These are phyloP conservation scores for Schwanniomyces pseudopolymorphus DNA, from an alignment of 805 yeast genomes.

Conservation along the genomic window DNA sequence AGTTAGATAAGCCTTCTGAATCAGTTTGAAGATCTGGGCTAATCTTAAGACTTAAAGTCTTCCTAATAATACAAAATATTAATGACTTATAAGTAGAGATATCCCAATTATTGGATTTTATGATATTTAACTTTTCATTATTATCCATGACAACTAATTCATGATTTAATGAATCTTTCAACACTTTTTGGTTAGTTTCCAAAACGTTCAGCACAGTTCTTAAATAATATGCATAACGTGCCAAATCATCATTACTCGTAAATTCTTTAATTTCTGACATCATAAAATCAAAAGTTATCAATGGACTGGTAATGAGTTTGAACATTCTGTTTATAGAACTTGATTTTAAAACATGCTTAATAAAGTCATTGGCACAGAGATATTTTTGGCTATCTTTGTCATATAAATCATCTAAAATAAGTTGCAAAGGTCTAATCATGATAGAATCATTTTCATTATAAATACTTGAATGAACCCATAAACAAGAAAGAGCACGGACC, in stretches of 20 bases:
- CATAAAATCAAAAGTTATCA: slow-evolving; percentile 44
- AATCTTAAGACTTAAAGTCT: slow-evolving; percentile 40
- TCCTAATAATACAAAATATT: slow-evolving; percentile 44
- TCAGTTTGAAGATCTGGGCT: slow-evolving; percentile 18
- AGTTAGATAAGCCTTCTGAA: slow-evolving; percentile 11
- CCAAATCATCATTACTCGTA: slow-evolving; percentile 56
- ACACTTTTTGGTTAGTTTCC: slow-evolving; percentile 38
- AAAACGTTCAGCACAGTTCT: slow-evolving; percentile 54
- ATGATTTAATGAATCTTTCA: slow-evolving; percentile 50
- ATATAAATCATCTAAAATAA: slow-evolving; percentile 64
- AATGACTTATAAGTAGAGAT: slow-evolving; percentile 64
- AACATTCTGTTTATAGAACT: slow-evolving; percentile 65
- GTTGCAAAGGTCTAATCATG: slow-evolving; percentile 61
- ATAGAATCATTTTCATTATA: slow-evolving; percentile 49
- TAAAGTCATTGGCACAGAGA: slow-evolving; percentile 49
- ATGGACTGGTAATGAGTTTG: slow-evolving; percentile 55
- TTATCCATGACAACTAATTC: slow-evolving; percentile 61
- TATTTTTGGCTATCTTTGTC: slow-evolving; percentile 43
- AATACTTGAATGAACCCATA: slow-evolving; percentile 73
- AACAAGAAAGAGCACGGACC: slow-evolving; percentile 54
- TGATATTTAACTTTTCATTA: slow-evolving; percentile 39
- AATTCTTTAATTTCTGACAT: slow-evolving; percentile 21
- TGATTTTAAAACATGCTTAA: slow-evolving; percentile 40
- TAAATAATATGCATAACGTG: slow-evolving; percentile 61
- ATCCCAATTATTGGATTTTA: slow-evolving; percentile 45